Base-by-base conservation (phyloP, 768 basidiomycete species). In the Rhodotorula graminis region DNA sequence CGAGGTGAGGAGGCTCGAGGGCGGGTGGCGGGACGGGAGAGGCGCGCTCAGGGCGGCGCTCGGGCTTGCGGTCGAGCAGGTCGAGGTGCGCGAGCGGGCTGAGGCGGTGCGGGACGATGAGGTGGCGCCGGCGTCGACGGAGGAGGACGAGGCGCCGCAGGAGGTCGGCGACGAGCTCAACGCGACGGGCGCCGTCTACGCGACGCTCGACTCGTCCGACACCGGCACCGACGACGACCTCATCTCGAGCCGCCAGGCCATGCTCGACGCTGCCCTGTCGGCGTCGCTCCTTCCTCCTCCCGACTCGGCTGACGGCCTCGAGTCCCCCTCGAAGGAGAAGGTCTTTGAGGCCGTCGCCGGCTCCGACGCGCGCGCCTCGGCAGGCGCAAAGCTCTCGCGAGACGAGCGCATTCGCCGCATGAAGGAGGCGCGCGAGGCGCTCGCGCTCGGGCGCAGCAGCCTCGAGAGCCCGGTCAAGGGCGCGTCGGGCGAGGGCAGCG, bases 341-440 rank as follows among this genome's bases (percentile, higher is more conserved):
- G 61, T 75, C 18, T 75, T 69, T 31, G 74, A 75, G n/a, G 74
- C 70, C 3, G 65, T 75, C 33, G 74, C 58, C 5, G 67, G 64
- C 18, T 37, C 53, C 7, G 37, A 56, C 15, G 61, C 15, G 0
- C 11, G 25, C 1, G 15, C 29, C 6, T 5, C 16, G 7, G 8
- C 47, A 12, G 49, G 19, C 0, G 61, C 47, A 3, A 72, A 71
- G 46, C 61, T 71, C 11, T 65, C 64, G n/a, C 33, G 74, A 42
- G 74, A 75, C 27, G 74, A 75, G 31, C 31, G 74, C 57, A 65
- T 75, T 19, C 37, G 47, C 29, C 42, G 68, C 50, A 75, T 75
- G 67, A 69, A 61, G 57, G 74, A 75, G 49, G 64, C 56, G 60
- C 23, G 70, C n/a, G 66, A 64, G 59, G 69, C 73, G 6, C 37